These are phyloP conservation scores for Hypomontagnella submonticulosa DNA, from an alignment of 495 filamentous ascomycete species.

Conservation along the genomic window DNA sequence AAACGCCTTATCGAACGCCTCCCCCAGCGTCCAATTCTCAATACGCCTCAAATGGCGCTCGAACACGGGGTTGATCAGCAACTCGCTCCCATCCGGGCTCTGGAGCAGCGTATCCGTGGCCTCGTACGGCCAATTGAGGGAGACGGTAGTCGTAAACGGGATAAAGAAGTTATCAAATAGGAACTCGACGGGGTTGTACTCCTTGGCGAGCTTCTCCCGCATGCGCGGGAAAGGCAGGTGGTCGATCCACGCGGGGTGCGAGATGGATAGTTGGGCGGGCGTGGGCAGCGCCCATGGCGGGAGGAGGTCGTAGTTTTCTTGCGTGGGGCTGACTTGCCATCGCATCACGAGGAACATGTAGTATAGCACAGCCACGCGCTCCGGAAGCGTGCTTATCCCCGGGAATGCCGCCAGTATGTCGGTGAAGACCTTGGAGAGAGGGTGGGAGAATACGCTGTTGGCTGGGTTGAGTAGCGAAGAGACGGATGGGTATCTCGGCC, in stretches of 20 bases:
- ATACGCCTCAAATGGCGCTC: slow-evolving; percentile 75
- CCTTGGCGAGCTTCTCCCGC: slow-evolving; percentile 68
- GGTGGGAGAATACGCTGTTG: slow-evolving; percentile 68
- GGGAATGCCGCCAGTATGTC: slow-evolving; percentile 83
- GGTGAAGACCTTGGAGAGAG: slow-evolving; percentile 82
- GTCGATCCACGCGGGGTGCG: slow-evolving; percentile 83
- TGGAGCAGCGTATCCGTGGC: slow-evolving; percentile 68
- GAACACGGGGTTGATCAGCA: slow-evolving; percentile 82
- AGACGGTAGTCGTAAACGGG: slow-evolving; percentile 77
- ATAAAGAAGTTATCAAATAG: slow-evolving; percentile 83
- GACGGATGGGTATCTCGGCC: slow-evolving; percentile 79
- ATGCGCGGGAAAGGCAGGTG: slow-evolving; percentile 79
- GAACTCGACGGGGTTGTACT: slow-evolving; percentile 56
- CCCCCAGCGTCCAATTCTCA: slow-evolving; percentile 81
- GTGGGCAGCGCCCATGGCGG: slow-evolving; percentile 74
- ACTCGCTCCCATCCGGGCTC: slow-evolving; percentile 65
- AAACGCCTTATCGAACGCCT: slow-evolving; percentile 70
- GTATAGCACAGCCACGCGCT: slow-evolving; percentile 81
- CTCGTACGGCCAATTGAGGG: slow-evolving; percentile 82
- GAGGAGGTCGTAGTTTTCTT: slow-evolving; percentile 76
- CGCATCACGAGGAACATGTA: slow-evolving; percentile 86
- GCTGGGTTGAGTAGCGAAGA: slow-evolving; percentile 77
- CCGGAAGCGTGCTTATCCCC: slow-evolving; percentile 72
- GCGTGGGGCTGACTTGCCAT: slow-evolving; percentile 80
- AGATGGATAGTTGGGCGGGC: slow-evolving; percentile 66